phyloP scores from a whole-genome alignment of 352 stramenopile genomes.

The Aphanomyces cochlioides region DNA sequence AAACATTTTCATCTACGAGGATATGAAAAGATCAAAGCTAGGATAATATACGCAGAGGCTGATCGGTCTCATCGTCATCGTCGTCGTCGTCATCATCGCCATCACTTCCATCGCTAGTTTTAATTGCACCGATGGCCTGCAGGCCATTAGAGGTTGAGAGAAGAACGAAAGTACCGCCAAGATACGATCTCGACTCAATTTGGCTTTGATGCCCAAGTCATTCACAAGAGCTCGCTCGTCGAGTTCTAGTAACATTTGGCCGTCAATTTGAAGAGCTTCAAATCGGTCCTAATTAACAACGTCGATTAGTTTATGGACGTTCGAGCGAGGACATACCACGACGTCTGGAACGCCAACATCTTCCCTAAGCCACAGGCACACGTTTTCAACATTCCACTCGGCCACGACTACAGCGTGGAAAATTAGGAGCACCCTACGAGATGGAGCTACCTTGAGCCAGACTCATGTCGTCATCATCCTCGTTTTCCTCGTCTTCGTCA shows the following conservation, averaged over 20 bases:
- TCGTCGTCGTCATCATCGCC: slow-evolving; percentile 53
- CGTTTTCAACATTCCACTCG: slow-evolving; percentile 78
- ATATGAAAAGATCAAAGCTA: slow-evolving; percentile 1
- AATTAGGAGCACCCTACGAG: background rate
- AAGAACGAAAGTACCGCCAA: slow-evolving; percentile 33
- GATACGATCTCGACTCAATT: slow-evolving; percentile 62
- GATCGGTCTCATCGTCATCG: slow-evolving; percentile 34
- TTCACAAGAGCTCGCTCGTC: slow-evolving; percentile 74
- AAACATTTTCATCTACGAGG: background rate
- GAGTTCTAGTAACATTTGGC: slow-evolving; percentile 64
- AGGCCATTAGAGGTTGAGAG: background rate
- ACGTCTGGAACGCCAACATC: slow-evolving; percentile 66
- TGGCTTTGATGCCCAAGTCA: slow-evolving; percentile 66
- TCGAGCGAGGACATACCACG: slow-evolving; percentile 42
- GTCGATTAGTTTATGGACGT: background rate
- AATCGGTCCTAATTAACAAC: slow-evolving; percentile 49
- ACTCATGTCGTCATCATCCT: slow-evolving; percentile 54
- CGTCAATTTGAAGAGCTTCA: slow-evolving; percentile 58
- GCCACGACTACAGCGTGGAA: slow-evolving; percentile 45
- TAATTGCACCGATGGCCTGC: slow-evolving; percentile 42
- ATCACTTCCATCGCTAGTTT: slow-evolving; percentile 70
- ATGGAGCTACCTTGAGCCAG: slow-evolving; percentile 42
- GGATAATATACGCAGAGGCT: background rate
- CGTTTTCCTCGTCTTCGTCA: slow-evolving; percentile 43
- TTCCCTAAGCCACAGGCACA: slow-evolving; percentile 75